These are phyloP conservation scores for Ceratocystis colombiana DNA, from an alignment of 2,329 filamentous ascomycete species.

Conservation along the genomic window DNA sequence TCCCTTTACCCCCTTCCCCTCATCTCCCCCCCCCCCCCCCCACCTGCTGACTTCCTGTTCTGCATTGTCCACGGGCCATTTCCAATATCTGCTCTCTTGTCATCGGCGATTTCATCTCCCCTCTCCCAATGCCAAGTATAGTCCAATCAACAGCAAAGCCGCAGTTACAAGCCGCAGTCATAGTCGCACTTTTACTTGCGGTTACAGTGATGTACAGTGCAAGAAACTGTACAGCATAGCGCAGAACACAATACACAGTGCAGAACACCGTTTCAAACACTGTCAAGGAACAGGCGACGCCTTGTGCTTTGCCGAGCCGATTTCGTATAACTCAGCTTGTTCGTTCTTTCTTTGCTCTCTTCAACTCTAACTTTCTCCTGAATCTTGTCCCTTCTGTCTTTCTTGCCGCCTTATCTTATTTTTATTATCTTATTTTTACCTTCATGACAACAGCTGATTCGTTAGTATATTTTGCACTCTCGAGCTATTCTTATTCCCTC, in stretches of 20 bases:
- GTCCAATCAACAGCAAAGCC: not conserved
- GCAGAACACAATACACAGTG: not conserved
- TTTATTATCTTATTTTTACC: not conserved
- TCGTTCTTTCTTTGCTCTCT: slow-evolving; percentile 6
- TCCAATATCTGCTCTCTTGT: not conserved
- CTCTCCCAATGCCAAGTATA: not conserved
- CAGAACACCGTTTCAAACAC: not conserved
- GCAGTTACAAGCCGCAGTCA: not conserved
- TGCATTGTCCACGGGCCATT: not conserved
- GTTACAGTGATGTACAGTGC: not conserved
- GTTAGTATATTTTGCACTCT: not conserved
- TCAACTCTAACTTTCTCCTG: slow-evolving; percentile 10
- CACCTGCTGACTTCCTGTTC: not conserved
- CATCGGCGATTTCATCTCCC: not conserved
- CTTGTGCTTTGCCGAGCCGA: slow-evolving; percentile 11
- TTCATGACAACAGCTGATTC: not conserved
- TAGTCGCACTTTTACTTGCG: not conserved
- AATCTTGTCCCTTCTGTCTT: not conserved
- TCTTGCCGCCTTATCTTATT: not conserved
- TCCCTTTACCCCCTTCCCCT: not conserved
- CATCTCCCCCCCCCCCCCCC: too few relatives aligned
- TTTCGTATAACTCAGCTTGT: slow-evolving; percentile 13
- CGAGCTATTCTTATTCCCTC: slow-evolving; percentile 2
- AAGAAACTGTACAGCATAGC: not conserved
- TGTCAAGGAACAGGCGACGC: not conserved